These are phyloP conservation scores for Trypanosoma avium DNA, from an alignment of 208 protist genomes.

Conservation along the genomic window DNA sequence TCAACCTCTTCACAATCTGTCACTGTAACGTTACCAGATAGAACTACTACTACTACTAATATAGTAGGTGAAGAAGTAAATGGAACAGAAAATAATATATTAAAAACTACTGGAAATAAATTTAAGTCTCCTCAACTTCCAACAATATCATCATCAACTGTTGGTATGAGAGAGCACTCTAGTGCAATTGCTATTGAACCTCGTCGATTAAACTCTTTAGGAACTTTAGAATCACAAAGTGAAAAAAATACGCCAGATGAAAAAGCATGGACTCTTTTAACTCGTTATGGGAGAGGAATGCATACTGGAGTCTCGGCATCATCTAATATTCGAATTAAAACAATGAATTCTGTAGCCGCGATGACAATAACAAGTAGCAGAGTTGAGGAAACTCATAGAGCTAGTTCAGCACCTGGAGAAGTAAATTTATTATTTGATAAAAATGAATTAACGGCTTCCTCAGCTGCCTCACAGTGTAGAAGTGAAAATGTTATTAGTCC, in stretches of 20 bases:
- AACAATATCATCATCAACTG: constrained; percentile 1
- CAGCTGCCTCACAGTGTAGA: neutral
- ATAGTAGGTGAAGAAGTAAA: neutral
- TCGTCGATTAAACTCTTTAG: neutral
- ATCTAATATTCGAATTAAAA: no score
- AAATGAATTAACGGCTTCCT: neutral
- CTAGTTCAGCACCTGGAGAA: neutral
- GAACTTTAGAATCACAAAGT: neutral
- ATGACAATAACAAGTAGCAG: neutral
- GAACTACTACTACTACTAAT: neutral
- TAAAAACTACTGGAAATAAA: neutral
- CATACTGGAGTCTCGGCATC: no score
- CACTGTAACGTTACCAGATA: neutral
- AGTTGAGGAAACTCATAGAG: neutral
- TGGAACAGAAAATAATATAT: neutral
- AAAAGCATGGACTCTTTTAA: neutral
- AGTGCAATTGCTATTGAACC: neutral
- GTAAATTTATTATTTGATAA: neutral
- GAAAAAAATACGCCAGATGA: neutral
- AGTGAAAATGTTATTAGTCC: neutral
- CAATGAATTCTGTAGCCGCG: no score
- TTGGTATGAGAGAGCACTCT: constrained; percentile 1
- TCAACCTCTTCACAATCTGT: neutral
- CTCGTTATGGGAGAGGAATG: no score
- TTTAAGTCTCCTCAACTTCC: no score